phyloP scores from a whole-genome alignment of 2,329 filamentous ascomycete species.

The Nemania sp. region DNA sequence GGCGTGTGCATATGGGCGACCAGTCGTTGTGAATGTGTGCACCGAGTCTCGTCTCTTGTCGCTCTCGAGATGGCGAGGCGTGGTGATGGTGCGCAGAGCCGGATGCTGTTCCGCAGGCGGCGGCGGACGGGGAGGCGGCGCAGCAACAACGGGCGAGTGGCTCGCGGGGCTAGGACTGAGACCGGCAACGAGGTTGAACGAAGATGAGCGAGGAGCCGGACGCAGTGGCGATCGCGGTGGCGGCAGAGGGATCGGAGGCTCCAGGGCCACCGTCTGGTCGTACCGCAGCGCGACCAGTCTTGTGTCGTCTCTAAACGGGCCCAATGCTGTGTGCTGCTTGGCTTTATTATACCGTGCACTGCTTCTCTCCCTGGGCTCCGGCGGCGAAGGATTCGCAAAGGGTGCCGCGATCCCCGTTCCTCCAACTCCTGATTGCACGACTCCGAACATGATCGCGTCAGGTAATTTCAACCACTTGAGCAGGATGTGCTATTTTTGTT shows the following conservation, averaged over 20 bases:
- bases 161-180: neutral
- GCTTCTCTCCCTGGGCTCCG: conserved; percentile 5
- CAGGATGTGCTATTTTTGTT: conserved; percentile 13
- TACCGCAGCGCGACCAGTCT: conserved; percentile 60
- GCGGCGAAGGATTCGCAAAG: conserved; percentile 17
- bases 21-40: conserved; percentile 51
- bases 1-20: conserved; percentile 35
- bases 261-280: conserved; percentile 61
- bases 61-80: conserved; percentile 41
- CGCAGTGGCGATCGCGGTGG: conserved; percentile 47
- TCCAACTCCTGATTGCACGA: conserved; percentile 16
- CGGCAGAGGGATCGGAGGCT: conserved; percentile 59
- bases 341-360: conserved; percentile 46
- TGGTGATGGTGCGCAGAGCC: conserved; percentile 48
- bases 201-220: conserved; percentile 35
- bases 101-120: conserved; percentile 58
- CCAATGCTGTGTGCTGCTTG: conserved; percentile 41
- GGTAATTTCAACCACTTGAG: conserved; percentile 10
- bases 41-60: conserved; percentile 59
- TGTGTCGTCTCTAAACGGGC: conserved; percentile 52
- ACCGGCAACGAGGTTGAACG: conserved; percentile 31
- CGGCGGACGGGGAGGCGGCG: conserved; percentile 42
- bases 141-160: conserved; percentile 13
- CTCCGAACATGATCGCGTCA: conserved; percentile 22
- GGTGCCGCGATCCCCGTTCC: conserved; percentile 20